Conservation (phyloP, 352 stramenopile species). For the Pythium pyrilobum region DNA sequence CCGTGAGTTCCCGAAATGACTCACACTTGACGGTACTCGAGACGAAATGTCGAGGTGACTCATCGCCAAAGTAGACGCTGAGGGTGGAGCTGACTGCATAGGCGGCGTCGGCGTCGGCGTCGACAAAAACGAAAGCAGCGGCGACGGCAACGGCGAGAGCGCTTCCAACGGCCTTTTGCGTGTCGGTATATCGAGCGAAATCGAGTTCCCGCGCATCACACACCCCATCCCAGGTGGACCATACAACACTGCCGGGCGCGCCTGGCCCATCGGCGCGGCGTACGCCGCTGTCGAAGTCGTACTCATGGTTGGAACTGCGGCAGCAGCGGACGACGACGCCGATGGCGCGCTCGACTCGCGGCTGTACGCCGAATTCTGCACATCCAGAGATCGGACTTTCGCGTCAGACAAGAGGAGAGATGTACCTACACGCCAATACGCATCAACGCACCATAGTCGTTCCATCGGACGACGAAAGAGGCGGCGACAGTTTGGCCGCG, state of each 20-base stretch:
- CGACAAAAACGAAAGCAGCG: conserved; percentile 16
- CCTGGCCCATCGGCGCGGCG: too few species aligned
- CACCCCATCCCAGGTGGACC: background rate
- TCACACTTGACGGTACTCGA: background rate
- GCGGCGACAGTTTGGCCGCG: conserved; percentile 21
- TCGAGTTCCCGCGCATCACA: conserved; percentile 4
- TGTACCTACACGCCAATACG: background rate
- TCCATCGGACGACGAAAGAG: conserved; percentile 22
- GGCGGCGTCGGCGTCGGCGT: too few species aligned
- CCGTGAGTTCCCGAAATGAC: background rate
- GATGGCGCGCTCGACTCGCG: conserved; percentile 2
- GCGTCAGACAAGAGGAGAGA: conserved; percentile 1
- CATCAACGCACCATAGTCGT: conserved; percentile 19
- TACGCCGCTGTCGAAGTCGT: too few species aligned
- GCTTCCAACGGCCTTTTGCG: conserved; percentile 16
- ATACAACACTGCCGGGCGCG: too few species aligned
- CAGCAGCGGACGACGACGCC: background rate
- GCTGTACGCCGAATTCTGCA: conserved; percentile 15
- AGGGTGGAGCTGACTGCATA: too few species aligned
- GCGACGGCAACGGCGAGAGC: conserved; percentile 20
- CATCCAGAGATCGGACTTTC: background rate
- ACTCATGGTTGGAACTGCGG: background rate
- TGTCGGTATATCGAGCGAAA: conserved; percentile 4
- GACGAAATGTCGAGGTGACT: conserved; percentile 9
- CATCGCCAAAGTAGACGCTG: background rate